Percentiles rank a stretch among this genome's conserved stretches.
phyloP scores from a whole-genome alignment of 1,284 basidiomycete species.

The Neotropicomus parvogracilis region DNA sequence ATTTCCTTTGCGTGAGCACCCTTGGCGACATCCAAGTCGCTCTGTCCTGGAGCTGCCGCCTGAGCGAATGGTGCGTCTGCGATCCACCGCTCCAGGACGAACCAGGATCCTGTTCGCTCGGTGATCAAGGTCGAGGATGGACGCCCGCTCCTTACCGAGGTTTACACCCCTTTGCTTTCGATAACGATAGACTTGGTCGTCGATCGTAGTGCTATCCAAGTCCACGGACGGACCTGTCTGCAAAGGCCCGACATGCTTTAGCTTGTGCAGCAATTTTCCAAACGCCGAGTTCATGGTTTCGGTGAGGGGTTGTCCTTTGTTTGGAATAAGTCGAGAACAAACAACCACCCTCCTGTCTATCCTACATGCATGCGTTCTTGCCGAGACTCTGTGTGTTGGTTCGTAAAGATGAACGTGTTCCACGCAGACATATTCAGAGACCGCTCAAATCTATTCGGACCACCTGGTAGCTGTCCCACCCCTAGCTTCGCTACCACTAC shows the following conservation, averaged over 20 bases:
- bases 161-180: constrained; percentile 82
- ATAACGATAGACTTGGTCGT: constrained; percentile 51
- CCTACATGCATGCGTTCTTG: too few relatives aligned
- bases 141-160: constrained; percentile 51
- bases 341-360: too few relatives aligned
- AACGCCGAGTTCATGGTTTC: constrained; percentile 14
- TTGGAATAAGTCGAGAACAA: constrained; percentile 6
- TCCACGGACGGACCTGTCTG: constrained; percentile 1
- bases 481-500: too few relatives aligned
- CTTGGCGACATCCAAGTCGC: constrained; percentile 73
- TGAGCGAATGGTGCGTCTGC: constrained; percentile 50
- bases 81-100: constrained; percentile 78
- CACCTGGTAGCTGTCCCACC: too few relatives aligned
- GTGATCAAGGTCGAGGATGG: constrained; percentile 11
- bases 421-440: too few relatives aligned
- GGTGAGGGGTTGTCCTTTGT: constrained; percentile 2
- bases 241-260: constrained; percentile 11
- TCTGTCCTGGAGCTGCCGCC: constrained; percentile 56
- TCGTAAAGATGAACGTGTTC: too few relatives aligned
- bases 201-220: constrained; percentile 15
- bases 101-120: constrained; percentile 59
- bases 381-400: too few relatives aligned
- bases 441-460: too few relatives aligned
- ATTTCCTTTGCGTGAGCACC: constrained; percentile 57
- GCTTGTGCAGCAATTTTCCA: constrained; percentile 15